Conservation (phyloP, 768 basidiomycete species). For the Pholiota conissans region DNA sequence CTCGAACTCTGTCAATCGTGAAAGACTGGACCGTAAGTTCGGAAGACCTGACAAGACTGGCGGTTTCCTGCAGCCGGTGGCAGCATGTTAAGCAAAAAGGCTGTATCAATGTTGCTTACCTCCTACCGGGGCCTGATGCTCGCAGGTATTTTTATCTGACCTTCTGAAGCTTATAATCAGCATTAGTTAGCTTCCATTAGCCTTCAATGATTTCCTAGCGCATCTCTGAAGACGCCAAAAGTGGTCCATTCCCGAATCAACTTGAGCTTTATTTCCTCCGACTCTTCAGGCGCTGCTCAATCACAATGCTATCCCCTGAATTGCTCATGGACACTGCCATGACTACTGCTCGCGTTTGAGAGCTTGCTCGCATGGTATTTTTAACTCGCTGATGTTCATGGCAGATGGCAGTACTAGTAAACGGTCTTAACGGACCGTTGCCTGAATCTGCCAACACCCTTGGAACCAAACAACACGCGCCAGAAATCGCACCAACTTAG, state of each 20-base stretch:
- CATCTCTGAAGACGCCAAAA: not conserved
- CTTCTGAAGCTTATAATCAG: not conserved
- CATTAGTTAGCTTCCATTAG: not conserved
- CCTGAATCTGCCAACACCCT: not conserved
- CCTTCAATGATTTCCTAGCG: no score
- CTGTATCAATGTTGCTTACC: not conserved
- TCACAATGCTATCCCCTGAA: not conserved
- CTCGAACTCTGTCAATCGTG: no score
- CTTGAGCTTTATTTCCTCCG: not conserved
- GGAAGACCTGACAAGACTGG: not conserved
- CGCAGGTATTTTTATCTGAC: not conserved
- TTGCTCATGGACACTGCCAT: not conserved
- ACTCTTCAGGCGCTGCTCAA: not conserved
- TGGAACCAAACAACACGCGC: not conserved
- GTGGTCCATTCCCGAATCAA: not conserved
- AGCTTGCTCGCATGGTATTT: not conserved
- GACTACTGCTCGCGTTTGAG: conserved; percentile 2
- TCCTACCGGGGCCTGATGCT: not conserved
- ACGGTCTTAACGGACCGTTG: not conserved
- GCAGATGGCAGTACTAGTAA: not conserved
- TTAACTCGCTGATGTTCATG: not conserved
- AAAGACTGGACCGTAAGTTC: no score
- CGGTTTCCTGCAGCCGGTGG: not conserved
- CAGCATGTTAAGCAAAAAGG: not conserved
- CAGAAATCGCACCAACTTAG: no score